These are phyloP conservation scores for Stachybotrys echinatus DNA, from an alignment of 2,329 filamentous ascomycete species.

Conservation along the genomic window DNA sequence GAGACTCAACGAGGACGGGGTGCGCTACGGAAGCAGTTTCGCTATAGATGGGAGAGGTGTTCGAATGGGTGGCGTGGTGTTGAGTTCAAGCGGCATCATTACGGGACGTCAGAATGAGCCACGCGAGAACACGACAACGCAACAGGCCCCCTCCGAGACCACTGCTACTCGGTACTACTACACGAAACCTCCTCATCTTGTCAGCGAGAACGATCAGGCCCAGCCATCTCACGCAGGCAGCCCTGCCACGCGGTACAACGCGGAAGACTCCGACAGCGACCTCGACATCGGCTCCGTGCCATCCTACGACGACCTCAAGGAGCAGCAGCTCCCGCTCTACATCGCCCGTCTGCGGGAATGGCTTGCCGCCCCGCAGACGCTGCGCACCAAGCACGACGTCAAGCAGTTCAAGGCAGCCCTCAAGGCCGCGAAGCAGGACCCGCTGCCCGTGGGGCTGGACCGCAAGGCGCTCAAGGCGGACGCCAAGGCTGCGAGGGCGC, in stretches of 20 bases:
- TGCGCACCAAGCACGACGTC: slow-evolving; percentile 40
- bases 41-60: slow-evolving; percentile 36
- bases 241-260: background rate
- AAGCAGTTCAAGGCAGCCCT: slow-evolving; percentile 36
- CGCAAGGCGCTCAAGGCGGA: slow-evolving; percentile 33
- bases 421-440: slow-evolving; percentile 26
- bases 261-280: background rate
- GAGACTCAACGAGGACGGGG: slow-evolving; percentile 33
- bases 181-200: background rate
- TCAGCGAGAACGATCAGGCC: background rate
- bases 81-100: background rate
- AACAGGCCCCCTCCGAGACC: background rate
- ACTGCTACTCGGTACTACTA: background rate
- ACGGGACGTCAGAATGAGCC: background rate
- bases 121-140: background rate
- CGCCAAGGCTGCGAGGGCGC: slow-evolving; percentile 36
- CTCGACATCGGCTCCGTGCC: slow-evolving; percentile 44
- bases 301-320: slow-evolving; percentile 43
- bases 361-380: slow-evolving; percentile 43
- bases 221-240: too few relatives aligned
- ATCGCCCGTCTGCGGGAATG: slow-evolving; percentile 39
- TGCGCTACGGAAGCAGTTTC: slow-evolving; percentile 36
- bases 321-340: slow-evolving; percentile 42
- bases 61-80: slow-evolving; percentile 9
- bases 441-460: slow-evolving; percentile 7